Conservation (phyloP, 2,329 filamentous ascomycete species). For the Colletotrichum graminicola region DNA sequence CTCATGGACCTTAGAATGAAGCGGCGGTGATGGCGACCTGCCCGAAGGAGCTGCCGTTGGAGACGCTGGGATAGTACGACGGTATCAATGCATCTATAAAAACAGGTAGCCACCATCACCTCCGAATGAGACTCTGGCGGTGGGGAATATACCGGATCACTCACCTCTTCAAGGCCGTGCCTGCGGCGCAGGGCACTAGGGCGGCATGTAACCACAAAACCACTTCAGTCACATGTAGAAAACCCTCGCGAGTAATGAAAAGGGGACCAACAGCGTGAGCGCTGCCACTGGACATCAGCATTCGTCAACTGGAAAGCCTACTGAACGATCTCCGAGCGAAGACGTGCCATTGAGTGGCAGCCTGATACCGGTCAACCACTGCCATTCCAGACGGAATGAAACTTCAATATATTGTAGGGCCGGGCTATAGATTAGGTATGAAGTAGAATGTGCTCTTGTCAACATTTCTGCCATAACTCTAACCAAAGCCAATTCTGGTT, state of each 20-base stretch:
- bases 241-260: background rate
- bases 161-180: constrained; percentile 33
- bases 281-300: background rate
- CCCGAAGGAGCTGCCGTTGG: background rate
- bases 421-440: background rate
- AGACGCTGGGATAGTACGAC: background rate
- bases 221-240: constrained; percentile 18
- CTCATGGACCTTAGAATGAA: background rate
- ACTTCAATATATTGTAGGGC: background rate
- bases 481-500: background rate
- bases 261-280: constrained; percentile 6
- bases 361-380: background rate
- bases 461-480: background rate
- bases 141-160: constrained; percentile 28
- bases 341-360: constrained; percentile 6
- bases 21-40: constrained; percentile 15
- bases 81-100: constrained; percentile 10
- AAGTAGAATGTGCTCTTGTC: constrained; percentile 7
- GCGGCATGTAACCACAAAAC: constrained; percentile 39
- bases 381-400: background rate
- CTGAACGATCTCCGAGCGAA: constrained; percentile 9
- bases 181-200: constrained; percentile 31
- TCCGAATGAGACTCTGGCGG: constrained; percentile 8
- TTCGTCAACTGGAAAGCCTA: constrained; percentile 14
- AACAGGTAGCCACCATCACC: background rate